Conservation (phyloP, 2,329 filamentous ascomycete genomes). For the Beauveria medogensis region DNA sequence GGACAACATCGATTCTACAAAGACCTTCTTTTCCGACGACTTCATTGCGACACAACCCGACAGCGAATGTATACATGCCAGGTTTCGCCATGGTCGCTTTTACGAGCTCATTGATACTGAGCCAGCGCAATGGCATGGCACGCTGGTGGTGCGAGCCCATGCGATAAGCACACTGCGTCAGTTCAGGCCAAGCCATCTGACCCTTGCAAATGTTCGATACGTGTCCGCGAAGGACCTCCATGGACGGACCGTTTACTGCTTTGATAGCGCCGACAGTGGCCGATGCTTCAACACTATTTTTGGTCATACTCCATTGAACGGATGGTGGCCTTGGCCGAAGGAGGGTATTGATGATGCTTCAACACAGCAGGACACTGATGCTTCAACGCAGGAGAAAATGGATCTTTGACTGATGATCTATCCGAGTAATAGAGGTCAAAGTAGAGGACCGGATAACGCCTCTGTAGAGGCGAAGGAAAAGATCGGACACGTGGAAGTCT, state of each 20-base stretch:
- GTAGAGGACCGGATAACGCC: too few species aligned
- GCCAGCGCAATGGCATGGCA: neutral
- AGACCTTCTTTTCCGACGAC: neutral
- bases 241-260: neutral
- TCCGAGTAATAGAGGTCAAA: too few species aligned
- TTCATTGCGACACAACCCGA: fast-evolving
- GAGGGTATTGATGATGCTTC: too few species aligned
- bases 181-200: neutral
- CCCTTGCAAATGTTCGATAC: neutral
- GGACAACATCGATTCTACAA: neutral
- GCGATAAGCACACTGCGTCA: neutral
- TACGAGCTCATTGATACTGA: neutral
- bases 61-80: too few species aligned
- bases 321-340: neutral
- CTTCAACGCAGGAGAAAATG: too few species aligned
- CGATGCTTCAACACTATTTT: neutral
- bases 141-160: neutral
- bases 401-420: too few species aligned
- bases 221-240: neutral
- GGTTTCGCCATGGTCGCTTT: neutral
- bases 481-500: too few species aligned
- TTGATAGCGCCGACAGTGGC: neutral
- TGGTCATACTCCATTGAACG: neutral
- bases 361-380: too few species aligned
- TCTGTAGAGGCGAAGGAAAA: too few species aligned